Evolutionary conservation across 148 eudicot species (phyloP).

Genomic region (Chenopodium album): DNA sequence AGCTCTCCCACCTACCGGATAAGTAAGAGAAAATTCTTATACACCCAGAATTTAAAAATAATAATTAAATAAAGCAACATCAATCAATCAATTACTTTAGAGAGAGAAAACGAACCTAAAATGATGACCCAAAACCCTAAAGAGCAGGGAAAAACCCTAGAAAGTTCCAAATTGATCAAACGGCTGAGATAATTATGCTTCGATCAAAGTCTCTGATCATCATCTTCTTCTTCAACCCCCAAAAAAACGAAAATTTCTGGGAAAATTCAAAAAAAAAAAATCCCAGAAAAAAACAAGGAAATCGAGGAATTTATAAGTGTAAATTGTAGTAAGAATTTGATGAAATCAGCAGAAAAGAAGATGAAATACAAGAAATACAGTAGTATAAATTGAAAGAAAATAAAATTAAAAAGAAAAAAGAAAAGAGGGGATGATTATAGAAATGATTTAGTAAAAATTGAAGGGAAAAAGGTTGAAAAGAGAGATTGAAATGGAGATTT

Average conservation of each 20-base stretch:
- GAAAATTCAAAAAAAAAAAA: not conserved
- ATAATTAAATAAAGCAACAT: not conserved
- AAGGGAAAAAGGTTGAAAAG: not conserved
- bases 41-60: not conserved
- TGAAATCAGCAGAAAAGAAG: not conserved
- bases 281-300: not conserved
- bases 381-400: not conserved
- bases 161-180: not conserved
- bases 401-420: not conserved
- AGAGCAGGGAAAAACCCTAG: constrained; percentile 5
- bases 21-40: not conserved
- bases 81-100: not conserved
- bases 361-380: not conserved
- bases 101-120: constrained; percentile 9
- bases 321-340: not conserved
- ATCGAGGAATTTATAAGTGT: not conserved
- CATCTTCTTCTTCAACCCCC: not conserved
- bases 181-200: not conserved
- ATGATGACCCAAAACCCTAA: constrained; percentile 18
- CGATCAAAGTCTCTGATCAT: constrained; percentile 10
- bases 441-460: not conserved
- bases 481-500: not conserved
- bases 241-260: not conserved
- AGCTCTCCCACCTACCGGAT: constrained; percentile 16
- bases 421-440: not conserved